phyloP scores from a whole-genome alignment of 257 asterid genomes.

The Dorcoceras hygrometricum region DNA sequence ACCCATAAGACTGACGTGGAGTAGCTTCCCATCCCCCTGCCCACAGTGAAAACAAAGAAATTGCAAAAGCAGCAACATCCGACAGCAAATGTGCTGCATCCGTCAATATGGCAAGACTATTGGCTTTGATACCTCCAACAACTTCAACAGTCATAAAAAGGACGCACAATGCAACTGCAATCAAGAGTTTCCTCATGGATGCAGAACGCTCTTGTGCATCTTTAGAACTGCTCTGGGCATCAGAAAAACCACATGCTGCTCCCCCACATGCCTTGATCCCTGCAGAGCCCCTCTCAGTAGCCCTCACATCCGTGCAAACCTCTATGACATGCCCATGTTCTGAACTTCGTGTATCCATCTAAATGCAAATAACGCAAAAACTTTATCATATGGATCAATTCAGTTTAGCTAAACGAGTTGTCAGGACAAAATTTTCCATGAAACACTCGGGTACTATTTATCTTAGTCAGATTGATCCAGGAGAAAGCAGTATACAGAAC shows the following conservation, averaged over 20 bases:
- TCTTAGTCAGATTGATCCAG: not conserved
- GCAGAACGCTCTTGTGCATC: conserved; percentile 74
- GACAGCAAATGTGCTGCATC: conserved; percentile 91
- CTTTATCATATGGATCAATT: conserved; percentile 2
- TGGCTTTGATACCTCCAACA: conserved; percentile 82
- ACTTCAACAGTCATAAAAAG: conserved; percentile 82
- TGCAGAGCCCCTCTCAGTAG: conserved; percentile 35
- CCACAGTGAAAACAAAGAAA: conserved; percentile 86
- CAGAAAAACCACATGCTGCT: conserved; percentile 76
- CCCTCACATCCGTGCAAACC: conserved; percentile 37
- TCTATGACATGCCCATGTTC: conserved; percentile 54
- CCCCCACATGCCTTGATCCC: conserved; percentile 67
- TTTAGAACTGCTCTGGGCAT: conserved; percentile 50
- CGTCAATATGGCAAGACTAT: conserved; percentile 81
- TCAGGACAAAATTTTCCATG: conserved; percentile 1
- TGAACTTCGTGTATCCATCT: conserved; percentile 58
- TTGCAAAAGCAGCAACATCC: conserved; percentile 92
- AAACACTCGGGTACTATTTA: not conserved
- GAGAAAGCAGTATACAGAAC: not conserved
- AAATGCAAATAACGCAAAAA: conserved; percentile 7
- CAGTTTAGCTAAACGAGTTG: not conserved
- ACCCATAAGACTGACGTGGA: conserved; percentile 93
- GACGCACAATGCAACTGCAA: conserved; percentile 66
- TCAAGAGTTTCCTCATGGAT: conserved; percentile 66
- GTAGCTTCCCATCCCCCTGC: conserved; percentile 97